Evolutionary conservation across 2,329 filamentous ascomycete species (phyloP).

Genomic region (Ambrosiella xylebori): DNA sequence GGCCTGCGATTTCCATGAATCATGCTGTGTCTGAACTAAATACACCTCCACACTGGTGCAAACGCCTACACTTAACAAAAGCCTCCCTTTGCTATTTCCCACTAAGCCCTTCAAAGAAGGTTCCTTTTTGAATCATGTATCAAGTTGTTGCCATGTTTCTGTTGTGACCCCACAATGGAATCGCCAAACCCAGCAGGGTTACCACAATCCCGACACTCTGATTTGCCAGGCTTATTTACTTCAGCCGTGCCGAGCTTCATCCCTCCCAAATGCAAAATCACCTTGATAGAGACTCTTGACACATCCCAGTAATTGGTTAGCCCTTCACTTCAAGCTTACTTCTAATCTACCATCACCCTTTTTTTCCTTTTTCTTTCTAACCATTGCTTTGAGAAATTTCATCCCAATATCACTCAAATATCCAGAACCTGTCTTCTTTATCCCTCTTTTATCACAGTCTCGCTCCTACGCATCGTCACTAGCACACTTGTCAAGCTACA

Average conservation of each 20-base stretch:
- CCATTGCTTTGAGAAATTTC: neutral
- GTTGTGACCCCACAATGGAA: neutral
- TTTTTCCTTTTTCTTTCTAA: neutral
- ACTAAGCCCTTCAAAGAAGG: no score
- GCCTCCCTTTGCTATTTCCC: no score
- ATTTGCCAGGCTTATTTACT: conserved; percentile 10
- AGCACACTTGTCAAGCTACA: neutral
- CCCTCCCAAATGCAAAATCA: conserved; percentile 8
- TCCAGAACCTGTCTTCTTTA: neutral
- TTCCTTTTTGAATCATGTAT: neutral
- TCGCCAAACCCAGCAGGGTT: neutral
- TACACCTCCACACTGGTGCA: no score
- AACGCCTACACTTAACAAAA: no score
- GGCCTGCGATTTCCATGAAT: neutral
- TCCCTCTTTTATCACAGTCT: neutral
- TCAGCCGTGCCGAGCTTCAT: conserved; percentile 9
- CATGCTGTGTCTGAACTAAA: neutral
- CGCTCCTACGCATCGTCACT: neutral
- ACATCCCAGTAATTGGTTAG: conserved; percentile 1
- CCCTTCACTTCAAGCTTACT: neutral
- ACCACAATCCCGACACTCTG: neutral
- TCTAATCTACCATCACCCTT: conserved; percentile 5
- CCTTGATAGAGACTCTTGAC: neutral
- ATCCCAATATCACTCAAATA: neutral
- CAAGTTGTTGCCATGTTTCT: neutral